Conservation (phyloP, 2,329 filamentous ascomycete species). For the Penicillium crustosum region DNA sequence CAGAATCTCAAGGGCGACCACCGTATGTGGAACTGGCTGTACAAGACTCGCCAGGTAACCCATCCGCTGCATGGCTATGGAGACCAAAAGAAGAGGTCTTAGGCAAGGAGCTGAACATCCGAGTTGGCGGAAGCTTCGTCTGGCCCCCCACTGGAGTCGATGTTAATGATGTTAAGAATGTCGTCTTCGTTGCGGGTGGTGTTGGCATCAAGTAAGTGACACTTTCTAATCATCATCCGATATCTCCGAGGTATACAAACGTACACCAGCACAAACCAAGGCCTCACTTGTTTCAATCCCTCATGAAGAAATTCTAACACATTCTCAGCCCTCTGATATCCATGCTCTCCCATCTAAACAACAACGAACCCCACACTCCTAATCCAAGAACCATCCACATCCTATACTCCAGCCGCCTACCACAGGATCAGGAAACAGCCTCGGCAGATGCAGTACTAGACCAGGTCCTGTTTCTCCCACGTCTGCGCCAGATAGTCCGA, state of each 20-base stretch:
- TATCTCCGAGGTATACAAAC: background rate
- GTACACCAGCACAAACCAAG: background rate
- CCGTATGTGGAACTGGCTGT: constrained; percentile 75
- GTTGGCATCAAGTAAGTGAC: constrained; percentile 71
- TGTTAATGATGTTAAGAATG: constrained; percentile 51
- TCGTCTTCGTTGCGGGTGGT: constrained; percentile 76
- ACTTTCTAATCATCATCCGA: background rate
- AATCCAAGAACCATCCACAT: constrained; percentile 54
- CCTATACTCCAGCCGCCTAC: constrained; percentile 61
- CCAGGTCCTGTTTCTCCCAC: constrained; percentile 49
- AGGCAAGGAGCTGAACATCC: constrained; percentile 60
- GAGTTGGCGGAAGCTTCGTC: constrained; percentile 77
- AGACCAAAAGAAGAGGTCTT: constrained; percentile 56
- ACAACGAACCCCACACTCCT: constrained; percentile 42
- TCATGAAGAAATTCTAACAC: background rate
- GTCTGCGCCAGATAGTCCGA: constrained; percentile 43
- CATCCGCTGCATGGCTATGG: constrained; percentile 77
- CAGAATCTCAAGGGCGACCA: constrained; percentile 27
- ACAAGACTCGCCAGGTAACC: constrained; percentile 68
- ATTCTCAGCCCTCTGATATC: constrained; percentile 65
- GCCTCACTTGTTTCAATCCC: background rate
- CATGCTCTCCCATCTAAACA: constrained; percentile 62
- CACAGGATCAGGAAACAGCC: constrained; percentile 14
- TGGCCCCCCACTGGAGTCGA: constrained; percentile 62
- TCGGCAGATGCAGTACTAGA: constrained; percentile 21